Conservation (phyloP, 176 grass and related monocot species). For the Poa annua region DNA sequence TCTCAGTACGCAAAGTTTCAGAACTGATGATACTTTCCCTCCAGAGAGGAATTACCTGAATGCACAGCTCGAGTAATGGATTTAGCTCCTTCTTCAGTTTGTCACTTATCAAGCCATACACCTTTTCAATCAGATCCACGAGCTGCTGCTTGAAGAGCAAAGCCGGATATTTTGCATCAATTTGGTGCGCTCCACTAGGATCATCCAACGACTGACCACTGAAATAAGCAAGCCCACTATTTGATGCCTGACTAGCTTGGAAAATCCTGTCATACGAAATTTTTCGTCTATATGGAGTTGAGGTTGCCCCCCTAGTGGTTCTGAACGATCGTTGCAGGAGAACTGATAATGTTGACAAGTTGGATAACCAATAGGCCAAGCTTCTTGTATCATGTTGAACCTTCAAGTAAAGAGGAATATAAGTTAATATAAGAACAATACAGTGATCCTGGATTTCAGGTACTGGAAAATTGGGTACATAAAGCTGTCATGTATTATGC, state of each 20-base stretch:
- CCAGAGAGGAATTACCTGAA: conserved; percentile 61
- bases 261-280: conserved; percentile 69
- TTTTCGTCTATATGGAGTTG: conserved; percentile 59
- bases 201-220: conserved; percentile 56
- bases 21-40: conserved; percentile 23
- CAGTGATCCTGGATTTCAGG: conserved; percentile 32
- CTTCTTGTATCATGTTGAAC: conserved; percentile 63
- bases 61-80: conserved; percentile 73
- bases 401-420: conserved; percentile 59
- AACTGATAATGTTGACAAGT: conserved; percentile 64
- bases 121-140: conserved; percentile 79
- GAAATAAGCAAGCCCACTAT: conserved; percentile 60
- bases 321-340: conserved; percentile 63
- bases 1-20: conserved; percentile 38
- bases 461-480: conserved; percentile 42
- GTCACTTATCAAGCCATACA: conserved; percentile 69
- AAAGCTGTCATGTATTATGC: conserved; percentile 36
- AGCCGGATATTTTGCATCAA: conserved; percentile 79
- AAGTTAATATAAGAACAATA: conserved; percentile 47
- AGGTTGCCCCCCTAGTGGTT: conserved; percentile 54
- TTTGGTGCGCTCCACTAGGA: conserved; percentile 43
- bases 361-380: conserved; percentile 82
- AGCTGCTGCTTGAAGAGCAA: conserved; percentile 91
- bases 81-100: conserved; percentile 81
- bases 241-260: conserved; percentile 59